Conservation (phyloP, 768 basidiomycete genomes). For the Cystobasidium ongulense region DNA sequence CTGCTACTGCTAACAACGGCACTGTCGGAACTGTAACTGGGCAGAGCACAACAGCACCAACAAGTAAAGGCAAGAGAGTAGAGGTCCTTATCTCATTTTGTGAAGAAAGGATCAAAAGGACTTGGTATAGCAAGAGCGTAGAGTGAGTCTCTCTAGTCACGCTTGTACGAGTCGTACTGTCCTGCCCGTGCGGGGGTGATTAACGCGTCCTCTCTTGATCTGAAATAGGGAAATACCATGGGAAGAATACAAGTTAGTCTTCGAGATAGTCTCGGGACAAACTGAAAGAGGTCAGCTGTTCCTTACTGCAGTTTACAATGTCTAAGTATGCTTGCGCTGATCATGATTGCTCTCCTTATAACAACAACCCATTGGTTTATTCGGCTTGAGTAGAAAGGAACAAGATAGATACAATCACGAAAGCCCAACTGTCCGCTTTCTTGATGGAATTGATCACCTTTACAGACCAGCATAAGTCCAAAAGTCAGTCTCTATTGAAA, state of each 20-base stretch:
- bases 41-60: not conserved
- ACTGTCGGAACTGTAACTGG: not conserved
- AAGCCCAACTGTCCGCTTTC: slow-evolving; percentile 8
- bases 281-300: not conserved
- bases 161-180: not conserved
- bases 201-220: not conserved
- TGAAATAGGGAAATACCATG: slow-evolving; percentile 18
- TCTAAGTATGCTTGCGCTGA: not conserved
- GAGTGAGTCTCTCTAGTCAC: not conserved
- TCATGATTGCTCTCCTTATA: not conserved
- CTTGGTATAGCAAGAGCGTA: slow-evolving; percentile 29
- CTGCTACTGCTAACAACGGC: not conserved
- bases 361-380: too few relatives aligned
- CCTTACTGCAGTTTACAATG: not conserved
- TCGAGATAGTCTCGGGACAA: slow-evolving; percentile 20
- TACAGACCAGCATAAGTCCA: not conserved
- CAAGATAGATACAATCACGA: slow-evolving; percentile 11
- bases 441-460: slow-evolving; percentile 15
- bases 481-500: not conserved
- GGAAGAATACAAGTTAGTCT: slow-evolving; percentile 17
- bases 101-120: slow-evolving; percentile 20
- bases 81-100: slow-evolving; percentile 2
- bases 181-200: not conserved
- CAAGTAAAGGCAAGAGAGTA: not conserved
- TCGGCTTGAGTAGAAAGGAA: not conserved